Percentiles rank a stretch among this genome's conserved stretches.
These are phyloP conservation scores for Panaeolus cyanescens DNA, from an alignment of 768 basidiomycete species.

Conservation along the genomic window DNA sequence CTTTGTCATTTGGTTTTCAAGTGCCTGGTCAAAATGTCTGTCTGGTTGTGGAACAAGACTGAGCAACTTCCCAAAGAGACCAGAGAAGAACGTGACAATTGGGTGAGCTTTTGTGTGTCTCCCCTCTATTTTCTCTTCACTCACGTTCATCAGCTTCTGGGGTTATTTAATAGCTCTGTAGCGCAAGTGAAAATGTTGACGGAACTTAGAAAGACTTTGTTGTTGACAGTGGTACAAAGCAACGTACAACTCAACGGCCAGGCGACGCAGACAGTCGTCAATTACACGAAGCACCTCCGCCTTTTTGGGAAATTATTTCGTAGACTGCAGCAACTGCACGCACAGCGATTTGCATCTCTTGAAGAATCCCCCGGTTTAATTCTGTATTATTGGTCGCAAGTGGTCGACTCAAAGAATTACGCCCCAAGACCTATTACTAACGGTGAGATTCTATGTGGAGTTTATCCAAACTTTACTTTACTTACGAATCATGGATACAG, in stretches of 20 bases:
- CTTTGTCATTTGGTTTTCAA: conserved; percentile 77
- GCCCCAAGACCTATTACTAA: conserved; percentile 52
- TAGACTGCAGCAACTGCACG: conserved; percentile 64
- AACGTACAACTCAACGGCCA: conserved; percentile 35
- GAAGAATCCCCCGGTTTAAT: conserved; percentile 68
- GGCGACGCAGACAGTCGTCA: conserved; percentile 46
- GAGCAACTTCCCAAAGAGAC: conserved; percentile 36
- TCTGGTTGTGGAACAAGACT: conserved; percentile 68
- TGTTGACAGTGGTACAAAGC: conserved; percentile 42
- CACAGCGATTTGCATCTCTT: conserved; percentile 59
- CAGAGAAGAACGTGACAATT: conserved; percentile 45
- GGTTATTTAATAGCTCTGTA: conserved; percentile 62
- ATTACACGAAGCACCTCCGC: conserved; percentile 68
- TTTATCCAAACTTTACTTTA: background rate
- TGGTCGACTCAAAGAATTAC: conserved; percentile 67
- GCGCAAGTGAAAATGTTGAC: conserved; percentile 56
- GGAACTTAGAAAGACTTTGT: conserved; percentile 56
- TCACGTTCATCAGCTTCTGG: conserved; percentile 47
- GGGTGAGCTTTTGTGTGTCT: conserved; percentile 42
- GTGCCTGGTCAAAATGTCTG: conserved; percentile 64
- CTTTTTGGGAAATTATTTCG: conserved; percentile 83
- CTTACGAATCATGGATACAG: background rate
- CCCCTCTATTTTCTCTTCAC: conserved; percentile 1
- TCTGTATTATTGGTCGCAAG: conserved; percentile 80
- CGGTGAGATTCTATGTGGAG: conserved; percentile 40